Evolutionary conservation across 2,329 filamentous ascomycete genomes (phyloP), one percentile per base, ranked within the genome.

Genomic region (Ophiostoma perfectum): DNA sequence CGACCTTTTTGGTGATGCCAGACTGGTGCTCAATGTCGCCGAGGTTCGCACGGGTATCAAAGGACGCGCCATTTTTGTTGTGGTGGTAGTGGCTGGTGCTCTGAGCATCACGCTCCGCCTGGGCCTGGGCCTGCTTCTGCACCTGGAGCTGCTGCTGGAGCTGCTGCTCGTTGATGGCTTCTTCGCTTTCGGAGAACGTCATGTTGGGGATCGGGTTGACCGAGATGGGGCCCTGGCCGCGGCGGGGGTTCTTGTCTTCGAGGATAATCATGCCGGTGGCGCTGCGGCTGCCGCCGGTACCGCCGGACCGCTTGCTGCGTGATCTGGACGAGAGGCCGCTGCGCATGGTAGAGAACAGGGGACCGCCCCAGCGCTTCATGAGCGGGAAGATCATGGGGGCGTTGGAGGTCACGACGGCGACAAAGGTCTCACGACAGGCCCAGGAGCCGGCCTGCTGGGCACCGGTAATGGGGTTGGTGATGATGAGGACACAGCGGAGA

Each of bases 401-500:
- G 63, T 73, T 73, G 62, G 73, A 72, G 5, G 72, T 73, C 36
- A 74, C 68, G 64, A 74, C 72, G 49, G 72, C 73, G 18, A 74
- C 72, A 68, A 74, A 74, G 2, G 73, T 73, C 69, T 74, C 73
- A 63, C 73, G 72, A 16, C 70, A 70, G 18, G 78, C 78, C 79
- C 80, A 81, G 16, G 76, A 77, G 5, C 78, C 79, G 65, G 75
- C 75, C 38, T 78, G 72, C 62, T 79, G 74, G 18, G 78, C 78
- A 44, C 78, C 78, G 44, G 77, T 76, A 42, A 76, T 62, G 18
- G 76, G 76, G 70, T 80, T 77, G 0, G 73, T 80, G 41, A 84
- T 68, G 64, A 86, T 84, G 6, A 84, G 74, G 4, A 84, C 79
- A 67, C 81, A 83, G 58, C 85, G 83, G 8, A 87, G 75, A 68